A percentile compares a stretch with the other conserved stretches of the same genome.
Conservation (phyloP, 2,329 filamentous ascomycete species). For the Plectosphaerella sp. region DNA sequence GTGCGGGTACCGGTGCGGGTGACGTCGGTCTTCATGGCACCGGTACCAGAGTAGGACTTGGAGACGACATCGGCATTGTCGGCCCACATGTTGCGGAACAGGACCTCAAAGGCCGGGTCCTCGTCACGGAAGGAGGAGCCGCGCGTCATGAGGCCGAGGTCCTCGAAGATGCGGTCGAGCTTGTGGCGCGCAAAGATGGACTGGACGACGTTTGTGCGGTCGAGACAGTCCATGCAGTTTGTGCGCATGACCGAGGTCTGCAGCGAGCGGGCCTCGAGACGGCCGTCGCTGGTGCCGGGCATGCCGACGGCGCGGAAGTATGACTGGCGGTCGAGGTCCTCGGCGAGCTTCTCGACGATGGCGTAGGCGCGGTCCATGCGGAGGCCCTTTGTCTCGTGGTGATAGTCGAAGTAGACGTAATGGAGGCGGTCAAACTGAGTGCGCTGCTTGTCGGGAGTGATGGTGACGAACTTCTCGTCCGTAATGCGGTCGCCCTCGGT, state of each 20-base stretch:
- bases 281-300: conserved; percentile 64
- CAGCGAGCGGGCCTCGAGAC: conserved; percentile 72
- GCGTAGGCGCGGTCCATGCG: conserved; percentile 89
- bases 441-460: conserved; percentile 58
- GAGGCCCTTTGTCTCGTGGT: conserved; percentile 93
- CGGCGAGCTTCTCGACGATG: conserved; percentile 75
- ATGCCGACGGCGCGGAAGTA: conserved; percentile 93
- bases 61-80: conserved; percentile 97
- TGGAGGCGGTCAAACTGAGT: conserved; percentile 78
- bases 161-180: conserved; percentile 81
- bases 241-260: conserved; percentile 92
- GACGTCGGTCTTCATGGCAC: conserved; percentile 96
- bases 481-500: conserved; percentile 62
- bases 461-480: conserved; percentile 74
- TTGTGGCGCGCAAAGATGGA: conserved; percentile 92
- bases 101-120: conserved; percentile 75
- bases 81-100: conserved; percentile 97
- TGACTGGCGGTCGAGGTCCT: conserved; percentile 71
- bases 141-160: conserved; percentile 71
- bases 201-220: conserved; percentile 96
- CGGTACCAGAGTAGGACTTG: conserved; percentile 88
- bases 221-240: conserved; percentile 99
- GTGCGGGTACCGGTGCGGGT: conserved; percentile 91
- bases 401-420: conserved; percentile 98
- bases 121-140: conserved; percentile 74